Base-by-base conservation (phyloP, 257 asterid genomes). In the Linderniella brevidens region DNA sequence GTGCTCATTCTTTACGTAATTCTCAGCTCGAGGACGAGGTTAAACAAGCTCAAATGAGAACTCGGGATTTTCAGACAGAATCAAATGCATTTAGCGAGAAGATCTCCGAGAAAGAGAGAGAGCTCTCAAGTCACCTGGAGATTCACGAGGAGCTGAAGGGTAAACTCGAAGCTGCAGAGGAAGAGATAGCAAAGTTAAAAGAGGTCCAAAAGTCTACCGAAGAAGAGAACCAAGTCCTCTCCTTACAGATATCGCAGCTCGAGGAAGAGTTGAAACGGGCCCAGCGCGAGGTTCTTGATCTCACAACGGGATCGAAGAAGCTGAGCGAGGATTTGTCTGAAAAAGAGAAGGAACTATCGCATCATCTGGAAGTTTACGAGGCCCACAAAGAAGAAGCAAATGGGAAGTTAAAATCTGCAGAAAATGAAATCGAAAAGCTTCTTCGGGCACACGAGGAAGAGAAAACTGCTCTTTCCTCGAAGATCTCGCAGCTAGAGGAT, bases 301-400 rank as follows among this genome's bases (percentile, higher is more conserved):
- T 63, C 46, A 58, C 50, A 5, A 50, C 70, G 9, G 75, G 64
- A 66, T 62, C 78, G 36, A 55, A 41, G 52, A 63, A 58, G 50
- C 61, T 76, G 49, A 61, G 46, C 51, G 63, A 58, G 39, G 65
- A 55, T 9, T 29, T 74, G 60, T 59, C 55, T 20, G 81, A 58
- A 66, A 69, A 69, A 64, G 85, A 72, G 52, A 63, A 59, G 54
- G 90, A 78, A 53, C 60, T 69, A 63, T 70, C 69, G 35, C 25
- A 59, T 59, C 74, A 74, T 44, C 54, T 46, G 18, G 78, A 75
- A 65, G 58, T 45, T 55, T 77, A 69, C 16, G 90, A 68, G 61
- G 46, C 86, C 32, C 66, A 67, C 57, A 69, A 69, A 61, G 71
- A 49, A 51, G 84, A 69, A 44, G 52, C 64, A 44, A 53, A 35